A percentile compares a stretch with the other conserved stretches of the same genome.
These are phyloP conservation scores for Phytopythium delawarense DNA, from an alignment of 352 stramenopile genomes.

Conservation along the genomic window DNA sequence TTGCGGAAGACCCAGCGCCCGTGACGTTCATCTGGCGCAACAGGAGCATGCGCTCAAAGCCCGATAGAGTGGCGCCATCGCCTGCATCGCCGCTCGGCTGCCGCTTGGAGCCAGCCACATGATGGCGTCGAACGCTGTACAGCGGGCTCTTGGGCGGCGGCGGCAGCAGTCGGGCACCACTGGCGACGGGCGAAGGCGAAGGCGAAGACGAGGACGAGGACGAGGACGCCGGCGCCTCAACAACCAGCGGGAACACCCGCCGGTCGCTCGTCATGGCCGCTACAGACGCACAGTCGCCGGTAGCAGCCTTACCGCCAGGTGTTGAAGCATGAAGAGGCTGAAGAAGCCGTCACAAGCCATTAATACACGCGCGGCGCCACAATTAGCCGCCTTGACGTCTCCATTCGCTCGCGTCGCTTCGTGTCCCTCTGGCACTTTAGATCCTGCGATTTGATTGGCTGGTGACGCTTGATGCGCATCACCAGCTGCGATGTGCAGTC, in stretches of 20 bases:
- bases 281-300: neutral
- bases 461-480: constrained; percentile 1
- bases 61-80: constrained; percentile 6
- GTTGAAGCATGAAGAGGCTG: neutral
- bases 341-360: neutral
- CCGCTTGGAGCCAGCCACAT: neutral
- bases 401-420: neutral
- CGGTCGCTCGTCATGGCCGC: constrained; percentile 16
- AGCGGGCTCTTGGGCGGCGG: constrained; percentile 49
- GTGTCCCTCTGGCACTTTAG: neutral
- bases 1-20: constrained; percentile 10
- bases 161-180: constrained; percentile 14
- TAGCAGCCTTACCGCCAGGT: neutral
- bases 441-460: neutral
- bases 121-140: constrained; percentile 1
- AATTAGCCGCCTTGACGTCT: neutral
- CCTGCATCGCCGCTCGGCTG: too few relatives aligned
- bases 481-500: neutral
- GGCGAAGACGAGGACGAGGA: neutral
- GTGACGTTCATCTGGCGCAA: constrained; percentile 53
- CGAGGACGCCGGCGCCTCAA: constrained; percentile 19
- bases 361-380: neutral
- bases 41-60: constrained; percentile 44
- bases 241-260: constrained; percentile 38
- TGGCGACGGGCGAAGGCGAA: neutral